Base-by-base conservation (phyloP, 164 flowering plant genomes). In the Brasenia schreberi region DNA sequence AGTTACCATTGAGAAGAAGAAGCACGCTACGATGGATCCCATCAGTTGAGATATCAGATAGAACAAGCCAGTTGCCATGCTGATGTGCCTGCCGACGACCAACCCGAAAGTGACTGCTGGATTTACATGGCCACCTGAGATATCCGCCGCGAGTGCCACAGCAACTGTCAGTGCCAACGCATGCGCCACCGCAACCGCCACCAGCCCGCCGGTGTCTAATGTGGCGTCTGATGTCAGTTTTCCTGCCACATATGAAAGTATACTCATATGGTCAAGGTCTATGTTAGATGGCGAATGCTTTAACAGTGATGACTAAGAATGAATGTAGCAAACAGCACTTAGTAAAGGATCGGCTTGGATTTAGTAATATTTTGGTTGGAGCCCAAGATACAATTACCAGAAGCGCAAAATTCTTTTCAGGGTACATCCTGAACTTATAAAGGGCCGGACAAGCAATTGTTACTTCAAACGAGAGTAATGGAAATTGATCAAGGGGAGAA, bases 41-140 rank as follows among this genome's bases (percentile, higher is more conserved):
- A 83, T 18, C 73, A 89, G 72, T 67, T 92, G 98, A 0, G 89
- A 72, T 65, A 80, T 67, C 90, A 88, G 85, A 74, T 88, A 92
- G 68, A 88, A 87, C 2, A 87, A 69, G 58, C 88, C 86, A 7
- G 78, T 79, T 2, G 87, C 82, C 67, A 88, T 73, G 59, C 76
- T 79, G 16, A 92, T 79, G 64, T 81, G 92, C 53, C 98, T 90
- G 1, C 93, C 87, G 0, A 90, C 78, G 0, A 83, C 92, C 86
- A 79, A 75, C 3, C 84, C 93, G 18, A 92, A 92, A 0, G 98
- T 90, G 43, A 92, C 92, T 0, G 96, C 98, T 0, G 96, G 97
- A 61, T 91, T 91, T 53, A 86, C 83, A 61, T 91, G 96, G 11
- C 93, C 97, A 0, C 97, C 96, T 11, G 96, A 92, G 60, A 77